phyloP scores from a whole-genome alignment of 305 asterid species.

The Solanum hybrid region DNA sequence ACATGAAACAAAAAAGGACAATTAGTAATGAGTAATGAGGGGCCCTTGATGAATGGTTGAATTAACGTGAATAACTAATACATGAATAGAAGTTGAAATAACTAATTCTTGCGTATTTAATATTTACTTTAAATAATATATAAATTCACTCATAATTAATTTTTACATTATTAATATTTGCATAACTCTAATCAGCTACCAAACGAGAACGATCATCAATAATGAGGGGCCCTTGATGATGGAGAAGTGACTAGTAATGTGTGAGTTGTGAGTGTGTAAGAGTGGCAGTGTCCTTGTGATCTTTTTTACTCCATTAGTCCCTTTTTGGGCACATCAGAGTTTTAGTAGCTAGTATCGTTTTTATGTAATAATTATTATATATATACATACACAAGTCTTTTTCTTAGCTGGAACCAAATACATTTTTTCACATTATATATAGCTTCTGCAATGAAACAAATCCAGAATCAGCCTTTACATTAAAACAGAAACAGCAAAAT shows the following conservation, averaged over 20 bases:
- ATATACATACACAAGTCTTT: not conserved
- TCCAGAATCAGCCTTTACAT: not conserved
- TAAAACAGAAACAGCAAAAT: not conserved
- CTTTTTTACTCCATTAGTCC: not conserved
- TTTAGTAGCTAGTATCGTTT: not conserved
- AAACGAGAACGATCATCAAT: no score
- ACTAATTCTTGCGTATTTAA: no score
- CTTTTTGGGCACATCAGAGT: not conserved
- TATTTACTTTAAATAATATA: no score
- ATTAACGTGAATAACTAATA: no score
- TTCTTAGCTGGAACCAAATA: not conserved
- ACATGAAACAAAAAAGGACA: not conserved
- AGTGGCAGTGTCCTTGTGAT: conserved; percentile 2
- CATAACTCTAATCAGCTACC: fast-evolving
- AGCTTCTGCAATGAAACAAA: not conserved
- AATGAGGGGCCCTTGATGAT: not conserved
- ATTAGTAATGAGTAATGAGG: not conserved
- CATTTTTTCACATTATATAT: not conserved
- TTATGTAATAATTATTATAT: not conserved
- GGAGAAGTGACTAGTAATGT: not conserved
- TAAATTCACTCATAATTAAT: no score
- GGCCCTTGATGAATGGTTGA: not conserved
- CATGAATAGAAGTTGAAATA: not conserved
- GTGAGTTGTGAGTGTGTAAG: not conserved
- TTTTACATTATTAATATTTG: no score